Evolutionary conservation across 106 monocot species (phyloP).

Genomic region (Allium fistulosum): DNA sequence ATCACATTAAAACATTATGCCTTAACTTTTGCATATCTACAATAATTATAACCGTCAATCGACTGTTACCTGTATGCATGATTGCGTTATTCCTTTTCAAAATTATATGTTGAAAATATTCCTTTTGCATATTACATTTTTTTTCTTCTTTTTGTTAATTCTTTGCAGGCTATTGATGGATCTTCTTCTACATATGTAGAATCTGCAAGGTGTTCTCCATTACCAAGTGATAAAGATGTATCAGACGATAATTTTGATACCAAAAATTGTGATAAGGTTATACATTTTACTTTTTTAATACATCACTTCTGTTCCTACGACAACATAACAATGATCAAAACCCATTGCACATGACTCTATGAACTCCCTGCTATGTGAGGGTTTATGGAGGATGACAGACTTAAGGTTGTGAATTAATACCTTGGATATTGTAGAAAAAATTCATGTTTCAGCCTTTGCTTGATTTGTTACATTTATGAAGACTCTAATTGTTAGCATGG

Average conservation of each 20-base stretch:
- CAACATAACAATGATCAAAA: not conserved
- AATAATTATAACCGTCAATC: too few relatives aligned
- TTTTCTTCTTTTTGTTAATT: not conserved
- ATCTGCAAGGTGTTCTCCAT: not conserved
- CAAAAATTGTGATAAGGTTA: conserved; percentile 6
- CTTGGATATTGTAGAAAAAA: not conserved
- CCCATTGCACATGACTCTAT: too few relatives aligned
- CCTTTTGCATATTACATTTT: not conserved
- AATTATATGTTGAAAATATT: too few relatives aligned
- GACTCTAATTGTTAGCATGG: too few relatives aligned
- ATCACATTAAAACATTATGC: too few relatives aligned
- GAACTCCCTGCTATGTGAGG: too few relatives aligned
- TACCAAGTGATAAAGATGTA: not conserved
- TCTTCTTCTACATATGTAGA: not conserved
- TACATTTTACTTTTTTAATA: not conserved
- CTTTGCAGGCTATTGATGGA: conserved; percentile 1
- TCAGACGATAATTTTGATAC: conserved; percentile 5
- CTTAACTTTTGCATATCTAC: too few relatives aligned
- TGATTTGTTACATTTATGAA: too few relatives aligned
- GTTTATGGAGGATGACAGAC: not conserved
- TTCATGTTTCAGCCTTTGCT: not conserved
- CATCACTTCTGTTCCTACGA: not conserved
- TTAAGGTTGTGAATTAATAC: not conserved
- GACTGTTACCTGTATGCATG: too few relatives aligned
- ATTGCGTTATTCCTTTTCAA: too few relatives aligned